Percentiles rank a stretch among this genome's conserved stretches.
phyloP scores from a whole-genome alignment of 1,139 yeast species.

The Geotrichum siamense region DNA sequence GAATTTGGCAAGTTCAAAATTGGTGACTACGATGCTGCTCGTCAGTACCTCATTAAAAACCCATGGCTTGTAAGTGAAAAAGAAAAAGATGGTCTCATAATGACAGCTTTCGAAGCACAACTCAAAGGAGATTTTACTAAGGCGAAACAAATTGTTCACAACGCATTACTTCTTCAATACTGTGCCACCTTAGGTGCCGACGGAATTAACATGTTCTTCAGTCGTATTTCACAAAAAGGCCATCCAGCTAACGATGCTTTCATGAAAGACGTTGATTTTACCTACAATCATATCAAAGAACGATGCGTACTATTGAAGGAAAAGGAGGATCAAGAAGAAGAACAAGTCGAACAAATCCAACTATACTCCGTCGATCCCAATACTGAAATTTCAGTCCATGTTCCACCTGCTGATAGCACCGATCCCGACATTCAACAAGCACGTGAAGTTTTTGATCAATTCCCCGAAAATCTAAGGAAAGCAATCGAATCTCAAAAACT shows the following conservation, averaged over 20 bases:
- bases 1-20: conserved; percentile 54
- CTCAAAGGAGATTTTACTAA: conserved; percentile 54
- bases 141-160: conserved; percentile 58
- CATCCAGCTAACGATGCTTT: conserved; percentile 64
- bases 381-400: conserved; percentile 61
- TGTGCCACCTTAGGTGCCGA: conserved; percentile 51
- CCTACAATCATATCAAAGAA: conserved; percentile 60
- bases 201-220: conserved; percentile 64
- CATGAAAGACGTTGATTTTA: conserved; percentile 61
- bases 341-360: conserved; percentile 76
- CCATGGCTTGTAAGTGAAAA: conserved; percentile 67
- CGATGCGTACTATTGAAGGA: conserved; percentile 67
- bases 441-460: conserved; percentile 31
- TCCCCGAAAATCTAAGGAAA: conserved; percentile 54
- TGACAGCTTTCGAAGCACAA: conserved; percentile 87
- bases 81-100: conserved; percentile 86
- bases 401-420: conserved; percentile 51
- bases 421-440: conserved; percentile 44
- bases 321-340: conserved; percentile 39
- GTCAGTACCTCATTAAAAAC: conserved; percentile 50
- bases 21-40: conserved; percentile 44
- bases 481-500: conserved; percentile 69
- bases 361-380: conserved; percentile 81
- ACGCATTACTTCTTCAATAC: conserved; percentile 75
- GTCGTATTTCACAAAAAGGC: conserved; percentile 47